Percentiles rank a stretch among this genome's conserved stretches.
Conservation (phyloP, 2,329 filamentous ascomycete genomes). For the Parastagonospora avenae region DNA sequence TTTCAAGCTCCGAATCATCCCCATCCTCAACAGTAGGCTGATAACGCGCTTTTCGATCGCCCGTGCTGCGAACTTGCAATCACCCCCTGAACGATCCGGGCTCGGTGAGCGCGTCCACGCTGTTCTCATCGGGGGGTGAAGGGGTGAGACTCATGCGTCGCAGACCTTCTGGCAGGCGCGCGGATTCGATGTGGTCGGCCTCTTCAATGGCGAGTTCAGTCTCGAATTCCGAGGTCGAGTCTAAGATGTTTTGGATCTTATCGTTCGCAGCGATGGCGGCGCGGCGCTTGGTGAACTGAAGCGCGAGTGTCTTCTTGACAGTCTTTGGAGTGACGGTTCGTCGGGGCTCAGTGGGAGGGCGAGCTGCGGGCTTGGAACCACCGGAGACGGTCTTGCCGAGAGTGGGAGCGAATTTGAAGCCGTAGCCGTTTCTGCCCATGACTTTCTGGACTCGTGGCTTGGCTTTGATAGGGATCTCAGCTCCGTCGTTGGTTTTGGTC, state of each 20-base stretch:
- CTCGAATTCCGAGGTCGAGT: background rate
- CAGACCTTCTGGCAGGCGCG: background rate
- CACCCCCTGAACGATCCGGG: background rate
- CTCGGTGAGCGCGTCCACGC: background rate
- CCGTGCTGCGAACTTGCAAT: too few relatives aligned
- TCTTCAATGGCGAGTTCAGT: slow-evolving; percentile 2
- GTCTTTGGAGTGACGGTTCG: too few relatives aligned
- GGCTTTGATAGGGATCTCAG: background rate
- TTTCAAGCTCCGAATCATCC: slow-evolving; percentile 9
- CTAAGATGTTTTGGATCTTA: background rate
- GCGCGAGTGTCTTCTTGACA: background rate
- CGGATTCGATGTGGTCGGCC: background rate
- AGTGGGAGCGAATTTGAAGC: background rate
- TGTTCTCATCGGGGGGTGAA: background rate
- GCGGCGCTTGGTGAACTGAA: background rate
- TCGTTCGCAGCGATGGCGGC: background rate
- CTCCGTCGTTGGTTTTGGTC: background rate
- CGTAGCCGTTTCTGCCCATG: background rate
- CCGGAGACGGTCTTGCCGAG: too few relatives aligned
- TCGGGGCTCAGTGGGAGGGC: too few relatives aligned
- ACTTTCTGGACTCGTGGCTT: background rate
- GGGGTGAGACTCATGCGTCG: slow-evolving; percentile 18
- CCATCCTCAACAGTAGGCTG: background rate
- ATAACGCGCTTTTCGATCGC: too few relatives aligned
- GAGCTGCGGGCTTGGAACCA: too few relatives aligned